Base-by-base conservation (phyloP, 2,329 filamentous ascomycete species). In the Colletotrichum liriopes region DNA sequence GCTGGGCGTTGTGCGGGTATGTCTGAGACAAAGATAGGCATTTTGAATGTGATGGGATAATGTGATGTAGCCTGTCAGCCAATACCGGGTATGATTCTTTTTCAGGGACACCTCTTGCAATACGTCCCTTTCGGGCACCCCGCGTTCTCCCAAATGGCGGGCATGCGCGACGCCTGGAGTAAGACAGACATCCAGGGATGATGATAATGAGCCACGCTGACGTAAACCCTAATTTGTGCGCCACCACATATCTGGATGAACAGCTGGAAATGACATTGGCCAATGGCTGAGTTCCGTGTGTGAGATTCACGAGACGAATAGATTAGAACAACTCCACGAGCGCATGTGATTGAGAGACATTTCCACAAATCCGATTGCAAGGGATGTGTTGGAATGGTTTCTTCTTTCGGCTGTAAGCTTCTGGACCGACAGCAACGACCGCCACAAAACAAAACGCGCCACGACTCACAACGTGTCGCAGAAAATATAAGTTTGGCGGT, bases 291-390 rank as follows among this genome's bases (percentile, higher is more conserved):
- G 32, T 9, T 16, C 6, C 1, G 20, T 1, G 32, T 14, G 54
- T 9, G 52, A 55, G 20, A n/a, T 23, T 54, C 26, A 32, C 18
- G 7, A 18, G 49, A 32, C 16, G 16, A 37, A 16, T 23, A 16
- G 12, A 47, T 16, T 23, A 20, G 11, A 16, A 39, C 20, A 9
- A 35, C 4, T n/a, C 1, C 18, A 2, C 7, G 5, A 37, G 11
- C 8, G 55, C 55, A 59, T 59, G 55, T 43, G 55, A 59, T 59
- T 59, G 14, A 41, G n/a, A 26, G 37, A 43, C n/a, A 43, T 12
- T 9, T 11, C 11, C 12, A 20, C 3, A 14, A 2, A 23, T 37
- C 8, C 23, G 20, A 26, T 29, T 41, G n/a, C 16, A 26, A 59
- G 37, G 55, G 35, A 14, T 14, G 7, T 7, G 14, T 20, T 59